Evolutionary conservation across 257 asterid species (phyloP), one percentile per base, ranked within the genome.

Genomic region (Cynanchum wilfordii): DNA sequence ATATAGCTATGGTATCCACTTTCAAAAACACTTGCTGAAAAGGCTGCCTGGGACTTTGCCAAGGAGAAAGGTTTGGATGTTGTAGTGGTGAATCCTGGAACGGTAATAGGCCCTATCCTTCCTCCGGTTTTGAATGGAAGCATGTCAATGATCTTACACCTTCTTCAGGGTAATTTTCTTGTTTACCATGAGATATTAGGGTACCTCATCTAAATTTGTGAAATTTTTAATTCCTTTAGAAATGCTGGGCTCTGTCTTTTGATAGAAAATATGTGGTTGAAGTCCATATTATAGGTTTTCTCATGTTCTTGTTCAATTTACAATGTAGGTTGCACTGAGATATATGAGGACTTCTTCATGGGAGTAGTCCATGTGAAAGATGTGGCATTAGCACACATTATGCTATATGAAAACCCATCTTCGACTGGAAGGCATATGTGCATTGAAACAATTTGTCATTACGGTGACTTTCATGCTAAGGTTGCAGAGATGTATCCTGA

Each of bases 31-130:
- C 84, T 86, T 54, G 96, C 98, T 68, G 98, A 93, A 64, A 89
- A 91, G 77, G 96, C 96, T 80, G 94, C 96, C n/a, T 93, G 98
- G 98, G 81, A 90, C 75, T 89, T 93, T 82, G 88, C 97, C 0
- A 78, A 86, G 87, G 95, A 82, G 78, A 89, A 88, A n/a, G 84
- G 79, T 75, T 62, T 90, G 81, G 90, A 89, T 83, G 55, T 93
- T 67, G 97, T 91, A 22, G 96, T 91, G 81, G 89, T 93, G 79
- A 88, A 90, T 81, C 98, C 97, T 10, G 97, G 96, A 72, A 82
- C 94, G 0, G 96, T 88, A 51, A 81, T 93, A 89, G 98, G 98
- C 25, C 96, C 97, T 30, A 74, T 83, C 17, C 80, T 90, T 62
- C 90, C 96, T 47, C 96, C 98, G 45, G 44, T 82, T 17, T 11